Conservation (phyloP, 495 filamentous ascomycete species). For the Neurospora sp. region DNA sequence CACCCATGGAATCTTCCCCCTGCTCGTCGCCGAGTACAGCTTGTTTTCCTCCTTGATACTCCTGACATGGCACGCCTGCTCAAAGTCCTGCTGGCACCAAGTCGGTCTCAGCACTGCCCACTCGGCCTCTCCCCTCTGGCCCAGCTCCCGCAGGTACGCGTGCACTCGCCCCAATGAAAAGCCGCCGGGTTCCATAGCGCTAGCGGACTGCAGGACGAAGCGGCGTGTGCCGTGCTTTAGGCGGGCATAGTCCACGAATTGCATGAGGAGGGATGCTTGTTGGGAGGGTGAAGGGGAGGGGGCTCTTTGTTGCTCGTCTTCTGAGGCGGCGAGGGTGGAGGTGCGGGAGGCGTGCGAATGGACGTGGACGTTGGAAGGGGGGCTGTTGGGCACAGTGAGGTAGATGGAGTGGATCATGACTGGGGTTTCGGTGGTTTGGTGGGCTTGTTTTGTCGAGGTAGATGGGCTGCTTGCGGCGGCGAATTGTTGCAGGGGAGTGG, state of each 20-base stretch:
- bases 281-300: background rate
- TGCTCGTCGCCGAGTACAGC: conserved; percentile 33
- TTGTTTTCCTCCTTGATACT: conserved; percentile 31
- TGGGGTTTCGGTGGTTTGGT: background rate
- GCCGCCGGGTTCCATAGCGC: conserved; percentile 22
- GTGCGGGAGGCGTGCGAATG: background rate
- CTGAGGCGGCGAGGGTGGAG: background rate
- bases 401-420: conserved; percentile 25
- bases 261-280: conserved; percentile 17
- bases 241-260: conserved; percentile 30
- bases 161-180: conserved; percentile 27
- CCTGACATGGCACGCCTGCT: conserved; percentile 17
- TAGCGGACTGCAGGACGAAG: conserved; percentile 36
- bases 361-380: background rate
- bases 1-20: conserved; percentile 38
- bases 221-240: conserved; percentile 22
- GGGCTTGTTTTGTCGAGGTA: background rate
- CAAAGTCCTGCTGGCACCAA: conserved; percentile 35
- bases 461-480: background rate
- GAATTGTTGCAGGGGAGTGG: background rate
- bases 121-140: conserved; percentile 27
- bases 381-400: conserved; percentile 20
- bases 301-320: background rate
- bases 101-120: conserved; percentile 33
- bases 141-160: conserved; percentile 27